Base-by-base conservation (phyloP, 257 asterid genomes). In the Penstemon barbatus region DNA sequence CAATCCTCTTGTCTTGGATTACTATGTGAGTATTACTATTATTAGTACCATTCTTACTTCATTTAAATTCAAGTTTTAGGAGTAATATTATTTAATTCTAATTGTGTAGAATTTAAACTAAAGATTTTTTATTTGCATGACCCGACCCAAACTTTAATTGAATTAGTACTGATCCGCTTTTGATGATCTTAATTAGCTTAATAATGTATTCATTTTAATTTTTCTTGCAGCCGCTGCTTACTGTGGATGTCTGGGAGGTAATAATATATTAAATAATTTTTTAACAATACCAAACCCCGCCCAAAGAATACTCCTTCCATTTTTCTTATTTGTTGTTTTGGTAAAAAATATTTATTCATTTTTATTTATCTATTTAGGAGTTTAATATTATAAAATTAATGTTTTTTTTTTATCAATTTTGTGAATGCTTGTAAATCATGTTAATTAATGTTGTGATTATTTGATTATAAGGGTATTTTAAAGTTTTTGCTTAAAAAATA, bases 201-300 rank as follows among this genome's bases (percentile, higher is more conserved):
- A 15, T 25, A 25, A 25, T 25, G 33, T 25, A 2, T 25, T 25
- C 33, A 25, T 25, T 68, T 70, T 15, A 15, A 15, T 15, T 57
- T 13, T 74, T 60, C 62, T 73, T 78, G 89, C 95, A 93, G 99
- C 99, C 99, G 6, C 90, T 93, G 77, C 92, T 93, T 59, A 88
- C 97, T 5, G 71, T 93, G 36, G 99, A 93, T 66, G 96, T 93
- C 52, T 93, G 99, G 99, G 99, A 93, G 97, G 99, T 93, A 85
- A 66, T 46, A 1, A 25, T 1, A 57, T 25, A 51, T 13, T 4
- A 1, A 7, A 57, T 57, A 0, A 55, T 36, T 58, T 1, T 25
- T 25, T 25, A 25, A 25, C 33, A 0, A 0, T 0, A 25, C 33
- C 33, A 25, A 25, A 25, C 33, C 33, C 33, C 33, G 1, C 33